Conservation (phyloP, 2,329 filamentous ascomycete species). For the Cryphonectria nitschkei region DNA sequence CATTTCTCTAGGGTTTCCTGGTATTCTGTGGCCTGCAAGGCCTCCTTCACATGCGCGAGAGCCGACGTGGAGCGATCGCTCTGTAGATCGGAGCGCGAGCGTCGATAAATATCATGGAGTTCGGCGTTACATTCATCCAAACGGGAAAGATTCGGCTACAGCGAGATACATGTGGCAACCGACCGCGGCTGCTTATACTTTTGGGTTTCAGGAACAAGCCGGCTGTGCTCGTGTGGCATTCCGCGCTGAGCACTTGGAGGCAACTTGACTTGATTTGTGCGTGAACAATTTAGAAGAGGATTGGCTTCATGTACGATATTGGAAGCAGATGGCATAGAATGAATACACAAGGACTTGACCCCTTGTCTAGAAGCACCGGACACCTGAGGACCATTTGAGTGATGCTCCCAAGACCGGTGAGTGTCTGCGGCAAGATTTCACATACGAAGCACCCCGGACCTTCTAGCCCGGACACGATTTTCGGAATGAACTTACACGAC, state of each 20-base stretch:
- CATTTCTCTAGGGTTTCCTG: constrained; percentile 70
- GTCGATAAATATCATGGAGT: constrained; percentile 24
- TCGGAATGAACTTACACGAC: no score
- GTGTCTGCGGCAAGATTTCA: neutral
- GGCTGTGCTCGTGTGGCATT: neutral
- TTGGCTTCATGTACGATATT: neutral
- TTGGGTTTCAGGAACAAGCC: neutral
- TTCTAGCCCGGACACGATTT: no score
- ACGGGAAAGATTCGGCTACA: neutral
- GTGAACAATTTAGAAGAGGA: neutral
- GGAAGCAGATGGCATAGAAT: neutral
- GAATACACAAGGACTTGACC: neutral
- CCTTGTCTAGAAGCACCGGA: neutral
- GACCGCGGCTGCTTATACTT: neutral
- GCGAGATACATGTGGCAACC: neutral
- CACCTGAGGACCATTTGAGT: neutral
- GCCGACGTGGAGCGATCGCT: constrained; percentile 80
- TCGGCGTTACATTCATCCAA: constrained; percentile 21
- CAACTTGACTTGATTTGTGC: neutral
- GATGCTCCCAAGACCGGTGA: neutral
- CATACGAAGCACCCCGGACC: neutral
- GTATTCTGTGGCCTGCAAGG: constrained; percentile 92
- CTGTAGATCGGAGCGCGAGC: constrained; percentile 48
- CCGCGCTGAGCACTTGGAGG: neutral
- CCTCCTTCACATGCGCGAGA: constrained; percentile 81